Percentiles rank a stretch among this genome's conserved stretches.
Conservation (phyloP, 73 alveolate genomes). For the Vitrella brassicaformis region DNA sequence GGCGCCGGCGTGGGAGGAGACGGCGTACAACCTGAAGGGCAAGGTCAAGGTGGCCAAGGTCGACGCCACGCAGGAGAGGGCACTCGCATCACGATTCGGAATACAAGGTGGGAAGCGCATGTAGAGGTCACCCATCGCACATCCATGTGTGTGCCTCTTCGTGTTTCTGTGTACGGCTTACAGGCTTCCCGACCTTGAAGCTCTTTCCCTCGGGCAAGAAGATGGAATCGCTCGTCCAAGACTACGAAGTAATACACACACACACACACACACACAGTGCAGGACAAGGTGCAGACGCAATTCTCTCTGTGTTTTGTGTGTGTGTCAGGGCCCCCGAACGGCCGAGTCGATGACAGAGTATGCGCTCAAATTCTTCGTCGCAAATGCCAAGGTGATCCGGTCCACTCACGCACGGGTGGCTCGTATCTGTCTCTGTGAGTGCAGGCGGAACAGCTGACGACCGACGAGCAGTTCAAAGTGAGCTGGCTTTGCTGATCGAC, state of each 20-base stretch:
- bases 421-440: no score
- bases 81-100: conserved; percentile 45
- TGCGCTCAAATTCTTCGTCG: neutral
- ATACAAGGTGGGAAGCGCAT: conserved; percentile 11
- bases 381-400: neutral
- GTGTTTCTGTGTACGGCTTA: neutral
- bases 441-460: neutral
- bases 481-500: neutral
- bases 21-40: conserved; percentile 56
- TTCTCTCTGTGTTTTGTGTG: neutral
- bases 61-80: conserved; percentile 53
- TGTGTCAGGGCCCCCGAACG: neutral
- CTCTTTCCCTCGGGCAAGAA: conserved; percentile 2
- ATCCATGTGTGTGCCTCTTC: neutral
- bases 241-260: neutral
- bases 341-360: neutral
- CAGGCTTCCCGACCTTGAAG: conserved; percentile 45
- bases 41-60: conserved; percentile 60
- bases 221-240: conserved; percentile 13
- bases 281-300: neutral
- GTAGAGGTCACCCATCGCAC: neutral
- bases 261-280: neutral
- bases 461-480: neutral
- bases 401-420: no score
- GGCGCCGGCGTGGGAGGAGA: conserved; percentile 58